These are phyloP conservation scores for Sphagnum contortum DNA, from an alignment of 225 moss, liverwort and hornwort genomes.

Conservation along the genomic window DNA sequence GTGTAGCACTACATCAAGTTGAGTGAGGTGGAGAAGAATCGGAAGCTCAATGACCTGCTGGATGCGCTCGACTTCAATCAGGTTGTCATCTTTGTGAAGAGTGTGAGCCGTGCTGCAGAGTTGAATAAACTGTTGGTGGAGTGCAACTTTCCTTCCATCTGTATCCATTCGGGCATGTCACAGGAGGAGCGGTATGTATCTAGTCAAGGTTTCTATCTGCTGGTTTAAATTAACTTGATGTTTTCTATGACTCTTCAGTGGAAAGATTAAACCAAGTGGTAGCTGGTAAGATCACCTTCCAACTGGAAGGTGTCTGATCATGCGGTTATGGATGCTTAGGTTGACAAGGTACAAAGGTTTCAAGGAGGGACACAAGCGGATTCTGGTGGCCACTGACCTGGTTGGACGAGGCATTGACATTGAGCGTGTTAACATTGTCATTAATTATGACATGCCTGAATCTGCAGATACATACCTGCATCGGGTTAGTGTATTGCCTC, in stretches of 20 bases:
- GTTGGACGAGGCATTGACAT: constrained; percentile 58
- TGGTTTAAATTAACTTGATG: too few relatives aligned
- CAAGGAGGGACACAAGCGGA: constrained; percentile 57
- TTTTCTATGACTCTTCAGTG: too few relatives aligned
- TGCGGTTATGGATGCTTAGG: constrained; percentile 7
- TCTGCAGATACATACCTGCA: constrained; percentile 55
- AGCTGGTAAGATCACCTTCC: too few relatives aligned
- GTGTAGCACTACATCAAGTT: constrained; percentile 56
- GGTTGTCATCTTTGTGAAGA: constrained; percentile 59
- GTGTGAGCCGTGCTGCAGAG: constrained; percentile 50
- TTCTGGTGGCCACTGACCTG: constrained; percentile 54
- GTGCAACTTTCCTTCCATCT: constrained; percentile 59
- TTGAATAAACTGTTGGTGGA: constrained; percentile 55
- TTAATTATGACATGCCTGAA: constrained; percentile 64
- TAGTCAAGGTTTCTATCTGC: neutral
- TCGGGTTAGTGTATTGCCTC: constrained; percentile 14
- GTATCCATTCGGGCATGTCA: constrained; percentile 57
- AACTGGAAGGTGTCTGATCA: neutral
- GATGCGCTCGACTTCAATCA: constrained; percentile 64
- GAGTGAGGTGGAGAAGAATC: constrained; percentile 59
- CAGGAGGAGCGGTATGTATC: constrained; percentile 45
- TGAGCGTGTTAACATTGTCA: constrained; percentile 57
- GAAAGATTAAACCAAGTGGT: too few relatives aligned
- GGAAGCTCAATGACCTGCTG: constrained; percentile 52
- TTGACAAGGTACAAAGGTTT: constrained; percentile 58